Evolutionary conservation across 2,329 filamentous ascomycete genomes (phyloP), one percentile per base, ranked within the genome.

Genomic region (Curvularia hawaiiensis): DNA sequence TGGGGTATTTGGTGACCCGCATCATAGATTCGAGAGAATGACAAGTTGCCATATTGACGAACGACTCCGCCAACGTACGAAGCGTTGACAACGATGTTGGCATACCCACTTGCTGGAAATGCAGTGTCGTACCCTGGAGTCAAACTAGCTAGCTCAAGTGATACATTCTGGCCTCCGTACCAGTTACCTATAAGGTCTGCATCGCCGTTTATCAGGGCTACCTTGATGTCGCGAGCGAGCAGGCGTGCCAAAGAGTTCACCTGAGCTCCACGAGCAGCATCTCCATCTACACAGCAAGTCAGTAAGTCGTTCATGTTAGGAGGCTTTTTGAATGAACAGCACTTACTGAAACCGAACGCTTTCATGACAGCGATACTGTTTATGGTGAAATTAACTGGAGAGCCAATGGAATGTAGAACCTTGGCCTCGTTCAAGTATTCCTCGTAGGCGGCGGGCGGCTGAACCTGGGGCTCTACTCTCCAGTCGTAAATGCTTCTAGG

Each of bases 101-200:
- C 85, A 73, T 94, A 95, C 0, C 90, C 90, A 1, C 90, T 86
- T 0, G 78, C 74, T 1, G 82, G 76, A 69, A 93, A 94, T 30
- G 76, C 75, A 2, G 75, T 73, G 1, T 78, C 75, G 62, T 89
- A 88, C 22, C 53, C 50, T 2, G 69, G 60, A 16, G 67, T 49
- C 2, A 63, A 58, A 24, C 79, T 73, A 22, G 80, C 78, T 0
- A 91, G 75, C n/a, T 82, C 80, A 4, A 74, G 79, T 11, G 88
- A 90, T 38, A 90, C 82, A 4, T 88, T 88, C 75, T 94, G 83
- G n/a, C 90, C 91, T 28, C 91, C 91, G 61, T 88, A 78, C 85
- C 88, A 85, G 64, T 85, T 85, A 73, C 81, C 82, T 62, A 80
- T 79, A 73, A 79, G 83, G 70, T 79, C 84, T 55, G 83, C 82